Percentiles rank a stretch among this genome's conserved stretches.
phyloP scores from a whole-genome alignment of 148 eudicot genomes.

The Chenopodium berlandieri region DNA sequence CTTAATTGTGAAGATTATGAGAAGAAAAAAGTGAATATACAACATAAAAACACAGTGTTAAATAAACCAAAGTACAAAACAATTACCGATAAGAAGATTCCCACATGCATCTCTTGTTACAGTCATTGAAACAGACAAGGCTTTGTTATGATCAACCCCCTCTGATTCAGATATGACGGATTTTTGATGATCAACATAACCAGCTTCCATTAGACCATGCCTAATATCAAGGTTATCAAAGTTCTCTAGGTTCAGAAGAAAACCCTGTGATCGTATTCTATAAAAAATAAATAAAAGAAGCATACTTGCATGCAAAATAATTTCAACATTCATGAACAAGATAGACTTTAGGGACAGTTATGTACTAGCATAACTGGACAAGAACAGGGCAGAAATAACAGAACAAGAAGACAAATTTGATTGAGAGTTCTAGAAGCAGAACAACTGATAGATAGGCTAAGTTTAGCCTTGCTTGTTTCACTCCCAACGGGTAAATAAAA shows the following conservation, averaged over 20 bases:
- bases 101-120: constrained; percentile 78
- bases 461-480: no score
- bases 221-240: constrained; percentile 55
- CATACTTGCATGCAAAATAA: not conserved
- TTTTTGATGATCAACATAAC: constrained; percentile 60
- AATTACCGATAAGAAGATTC: constrained; percentile 77
- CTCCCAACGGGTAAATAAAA: no score
- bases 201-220: constrained; percentile 94
- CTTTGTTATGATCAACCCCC: constrained; percentile 33
- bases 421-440: no score
- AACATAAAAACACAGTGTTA: constrained; percentile 7
- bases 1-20: not conserved
- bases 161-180: constrained; percentile 37
- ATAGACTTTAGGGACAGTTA: not conserved
- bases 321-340: not conserved
- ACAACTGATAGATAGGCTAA: no score
- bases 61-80: not conserved
- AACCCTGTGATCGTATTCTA: constrained; percentile 56
- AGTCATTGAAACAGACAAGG: constrained; percentile 80
- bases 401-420: no score
- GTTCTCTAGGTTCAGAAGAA: constrained; percentile 70
- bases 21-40: not conserved
- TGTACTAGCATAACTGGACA: no score
- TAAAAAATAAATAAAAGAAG: not conserved
- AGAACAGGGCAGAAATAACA: no score